phyloP scores from a whole-genome alignment of 495 filamentous ascomycete genomes.

The Podospora comata region DNA sequence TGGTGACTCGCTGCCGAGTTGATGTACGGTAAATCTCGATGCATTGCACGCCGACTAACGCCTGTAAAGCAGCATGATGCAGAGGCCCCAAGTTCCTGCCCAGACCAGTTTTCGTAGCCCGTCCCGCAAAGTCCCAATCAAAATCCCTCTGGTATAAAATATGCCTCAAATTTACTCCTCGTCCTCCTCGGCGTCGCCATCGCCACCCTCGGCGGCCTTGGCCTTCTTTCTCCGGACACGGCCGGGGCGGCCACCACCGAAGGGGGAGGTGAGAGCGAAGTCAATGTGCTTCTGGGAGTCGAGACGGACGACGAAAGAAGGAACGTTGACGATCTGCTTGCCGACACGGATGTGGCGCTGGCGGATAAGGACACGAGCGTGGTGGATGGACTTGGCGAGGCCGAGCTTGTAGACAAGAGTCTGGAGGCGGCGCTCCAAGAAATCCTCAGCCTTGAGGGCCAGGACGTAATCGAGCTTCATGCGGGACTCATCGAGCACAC shows the following conservation, averaged over 20 bases:
- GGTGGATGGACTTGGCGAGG: slow-evolving; percentile 99
- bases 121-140: slow-evolving; percentile 33
- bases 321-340: slow-evolving; percentile 99
- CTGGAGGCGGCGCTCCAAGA: slow-evolving; percentile 98
- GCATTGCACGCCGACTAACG: slow-evolving; percentile 34
- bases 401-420: slow-evolving; percentile 99
- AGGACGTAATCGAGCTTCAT: slow-evolving; percentile 99
- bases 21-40: slow-evolving; percentile 27
- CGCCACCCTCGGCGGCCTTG: slow-evolving; percentile 87
- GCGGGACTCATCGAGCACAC: slow-evolving; percentile 99
- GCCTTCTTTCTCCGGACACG: slow-evolving; percentile 99
- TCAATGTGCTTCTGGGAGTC: slow-evolving; percentile 99
- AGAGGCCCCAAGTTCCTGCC: slow-evolving; percentile 31
- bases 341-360: slow-evolving; percentile 99
- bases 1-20: slow-evolving; percentile 19
- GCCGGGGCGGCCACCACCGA: slow-evolving; percentile 93
- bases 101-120: slow-evolving; percentile 41
- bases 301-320: slow-evolving; percentile 97
- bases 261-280: slow-evolving; percentile 95
- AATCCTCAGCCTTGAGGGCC: slow-evolving; percentile 95
- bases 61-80: slow-evolving; percentile 36
- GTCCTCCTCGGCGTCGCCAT: slow-evolving; percentile 80
- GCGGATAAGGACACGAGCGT: slow-evolving; percentile 98
- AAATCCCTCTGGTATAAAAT: slow-evolving; percentile 24
- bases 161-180: slow-evolving; percentile 62